phyloP scores from a whole-genome alignment of 495 filamentous ascomycete species.

The Penicillium macrosclerotiorum region DNA sequence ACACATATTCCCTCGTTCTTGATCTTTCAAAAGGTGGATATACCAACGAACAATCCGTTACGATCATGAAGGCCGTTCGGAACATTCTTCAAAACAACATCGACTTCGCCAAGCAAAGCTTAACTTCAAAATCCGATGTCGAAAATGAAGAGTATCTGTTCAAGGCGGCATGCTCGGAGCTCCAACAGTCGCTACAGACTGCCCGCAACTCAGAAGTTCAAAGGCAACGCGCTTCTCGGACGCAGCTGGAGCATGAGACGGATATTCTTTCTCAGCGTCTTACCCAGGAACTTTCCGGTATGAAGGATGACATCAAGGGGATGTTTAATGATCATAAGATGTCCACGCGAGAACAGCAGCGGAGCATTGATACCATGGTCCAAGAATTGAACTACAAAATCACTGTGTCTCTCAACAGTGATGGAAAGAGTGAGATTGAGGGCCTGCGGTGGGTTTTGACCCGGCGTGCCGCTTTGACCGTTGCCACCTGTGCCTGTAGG shows the following conservation, averaged over 20 bases:
- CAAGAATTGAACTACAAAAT: constrained; percentile 95
- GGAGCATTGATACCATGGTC: constrained; percentile 76
- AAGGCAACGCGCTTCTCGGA: constrained; percentile 75
- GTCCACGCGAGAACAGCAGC: constrained; percentile 80
- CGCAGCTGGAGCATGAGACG: constrained; percentile 86
- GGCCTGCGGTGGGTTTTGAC: constrained; percentile 88
- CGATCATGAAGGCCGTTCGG: constrained; percentile 85
- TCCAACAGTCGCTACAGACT: constrained; percentile 72
- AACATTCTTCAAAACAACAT: constrained; percentile 73
- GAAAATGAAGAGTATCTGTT: constrained; percentile 94
- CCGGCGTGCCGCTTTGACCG: constrained; percentile 76
- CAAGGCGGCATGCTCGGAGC: constrained; percentile 88
- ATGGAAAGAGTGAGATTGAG: constrained; percentile 87
- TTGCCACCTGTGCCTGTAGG: constrained; percentile 51
- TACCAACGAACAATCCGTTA: constrained; percentile 64
- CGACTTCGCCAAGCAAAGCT: constrained; percentile 67
- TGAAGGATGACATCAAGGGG: constrained; percentile 89
- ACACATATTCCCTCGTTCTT: constrained; percentile 83
- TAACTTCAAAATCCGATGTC: constrained; percentile 76
- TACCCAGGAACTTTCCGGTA: constrained; percentile 69
- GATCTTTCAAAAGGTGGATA: constrained; percentile 70
- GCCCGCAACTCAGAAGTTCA: constrained; percentile 52
- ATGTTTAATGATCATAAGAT: constrained; percentile 98
- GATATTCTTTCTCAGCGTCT: constrained; percentile 84
- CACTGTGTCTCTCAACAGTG: constrained; percentile 78